Base-by-base conservation (phyloP, 163 green algal species). In the Scenedesmus sp. region DNA sequence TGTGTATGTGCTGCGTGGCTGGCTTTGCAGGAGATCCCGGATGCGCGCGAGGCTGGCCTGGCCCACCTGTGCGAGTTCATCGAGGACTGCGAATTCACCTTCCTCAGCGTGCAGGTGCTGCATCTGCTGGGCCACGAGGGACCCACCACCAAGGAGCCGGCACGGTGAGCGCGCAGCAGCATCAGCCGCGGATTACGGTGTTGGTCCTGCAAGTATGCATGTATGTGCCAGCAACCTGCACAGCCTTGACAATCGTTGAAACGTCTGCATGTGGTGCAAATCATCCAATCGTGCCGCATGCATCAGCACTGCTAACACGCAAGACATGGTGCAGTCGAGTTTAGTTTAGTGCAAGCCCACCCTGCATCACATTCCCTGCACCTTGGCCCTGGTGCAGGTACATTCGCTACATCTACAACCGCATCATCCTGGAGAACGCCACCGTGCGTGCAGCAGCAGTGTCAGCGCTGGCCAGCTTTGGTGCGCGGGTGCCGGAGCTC, bases 21-120 rank as follows among this genome's bases (percentile, higher is more conserved):
- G 37, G 9, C 40, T 24, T 7, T 70, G 81, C 93, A 94, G 72
- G 97, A 98, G 83, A 99, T 99, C 83, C 97, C 98, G 10, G 98
- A 99, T 51, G 96, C 98, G 80, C 99, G 99, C 93, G 98, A 99
- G 94, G 93, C 96, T n/a, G 98, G 97, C 1, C 96, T 99, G 81
- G 94, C 92, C 9, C 98, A 99, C 94, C 94, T 99, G 73, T 99
- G 97, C 85, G 98, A 99, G 95, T 99, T 99, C 96, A 99, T 99
- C 70, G 98, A 99, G 95, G 98, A 99, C 94, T 99, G 98, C 94
- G 98, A 99, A 94, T 99, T 99, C 95, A 99, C 98, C 0, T 98
- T 97, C 94, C 97, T 99, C 43, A 98, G 96, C 59, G 96, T 96
- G 3, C 97, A 99, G 95, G 92, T 91, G 65, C 89, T 92, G 73